phyloP scores from a whole-genome alignment of 345 rosid genomes.

The Odontarrhena argentea region DNA sequence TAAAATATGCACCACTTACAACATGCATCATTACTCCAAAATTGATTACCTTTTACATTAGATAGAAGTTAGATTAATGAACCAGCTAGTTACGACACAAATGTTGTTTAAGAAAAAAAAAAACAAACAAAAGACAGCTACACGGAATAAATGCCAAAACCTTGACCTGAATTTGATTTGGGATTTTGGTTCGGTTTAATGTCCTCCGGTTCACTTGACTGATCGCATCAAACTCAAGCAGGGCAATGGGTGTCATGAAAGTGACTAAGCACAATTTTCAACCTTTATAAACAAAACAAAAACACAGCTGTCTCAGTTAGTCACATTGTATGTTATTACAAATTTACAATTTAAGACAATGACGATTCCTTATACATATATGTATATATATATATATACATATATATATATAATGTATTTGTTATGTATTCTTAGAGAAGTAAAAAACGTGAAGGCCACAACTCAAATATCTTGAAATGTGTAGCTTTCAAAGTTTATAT shows the following conservation, averaged over 20 bases:
- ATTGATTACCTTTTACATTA: too few species aligned
- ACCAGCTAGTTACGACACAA: too few species aligned
- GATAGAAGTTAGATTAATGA: too few species aligned
- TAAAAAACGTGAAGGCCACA: conserved; percentile 37
- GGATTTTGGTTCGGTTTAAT: too few species aligned
- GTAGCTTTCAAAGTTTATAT: conserved; percentile 25
- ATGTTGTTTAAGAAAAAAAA: too few species aligned
- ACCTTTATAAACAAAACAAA: conserved; percentile 27
- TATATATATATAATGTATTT: not conserved
- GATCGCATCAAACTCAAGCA: not conserved
- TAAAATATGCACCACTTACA: too few species aligned
- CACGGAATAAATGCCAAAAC: too few species aligned
- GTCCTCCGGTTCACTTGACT: too few species aligned
- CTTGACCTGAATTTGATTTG: too few species aligned
- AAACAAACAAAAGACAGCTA: too few species aligned
- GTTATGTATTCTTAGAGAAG: not conserved
- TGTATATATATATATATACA: not conserved
- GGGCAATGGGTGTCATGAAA: conserved; percentile 33
- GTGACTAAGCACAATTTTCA: conserved; percentile 38
- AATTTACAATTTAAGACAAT: conserved; percentile 28
- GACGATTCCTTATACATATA: conserved; percentile 31
- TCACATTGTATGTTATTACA: conserved; percentile 34
- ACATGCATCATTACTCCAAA: too few species aligned
- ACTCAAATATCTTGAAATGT: conserved; percentile 23
- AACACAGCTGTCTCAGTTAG: conserved; percentile 33